These are phyloP conservation scores for Neoboletus brunneissimus DNA, from an alignment of 768 basidiomycete genomes.

Conservation along the genomic window DNA sequence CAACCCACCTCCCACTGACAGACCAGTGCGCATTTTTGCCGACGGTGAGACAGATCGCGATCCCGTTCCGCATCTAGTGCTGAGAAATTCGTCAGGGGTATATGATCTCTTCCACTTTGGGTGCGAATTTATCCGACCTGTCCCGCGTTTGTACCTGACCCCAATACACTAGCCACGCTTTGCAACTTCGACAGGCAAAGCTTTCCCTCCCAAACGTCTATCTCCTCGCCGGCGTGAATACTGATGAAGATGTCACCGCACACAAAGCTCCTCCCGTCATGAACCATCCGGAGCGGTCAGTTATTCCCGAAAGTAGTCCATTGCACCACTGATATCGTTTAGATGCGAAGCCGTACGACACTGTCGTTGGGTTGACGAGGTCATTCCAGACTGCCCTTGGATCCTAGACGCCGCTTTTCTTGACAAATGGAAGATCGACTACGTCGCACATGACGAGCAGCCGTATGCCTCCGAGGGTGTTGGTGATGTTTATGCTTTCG, in stretches of 20 bases:
- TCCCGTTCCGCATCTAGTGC: background rate
- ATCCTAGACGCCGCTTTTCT: slow-evolving; percentile 78
- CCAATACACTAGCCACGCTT: slow-evolving; percentile 66
- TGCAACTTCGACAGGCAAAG: slow-evolving; percentile 96
- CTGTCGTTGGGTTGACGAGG: slow-evolving; percentile 95
- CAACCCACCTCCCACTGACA: slow-evolving; percentile 73
- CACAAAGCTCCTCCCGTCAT: slow-evolving; percentile 86
- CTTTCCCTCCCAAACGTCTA: slow-evolving; percentile 87
- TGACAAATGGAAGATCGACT: slow-evolving; percentile 86
- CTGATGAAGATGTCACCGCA: slow-evolving; percentile 73
- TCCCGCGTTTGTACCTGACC: slow-evolving; percentile 4
- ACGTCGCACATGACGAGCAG: slow-evolving; percentile 94
- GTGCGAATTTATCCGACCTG: slow-evolving; percentile 41
- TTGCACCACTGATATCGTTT: slow-evolving; percentile 1
- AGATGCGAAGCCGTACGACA: slow-evolving; percentile 91
- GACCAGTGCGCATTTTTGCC: slow-evolving; percentile 89
- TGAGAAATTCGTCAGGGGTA: slow-evolving; percentile 55
- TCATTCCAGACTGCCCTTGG: slow-evolving; percentile 91
- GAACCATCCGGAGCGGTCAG: slow-evolving; percentile 81
- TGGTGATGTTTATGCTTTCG: slow-evolving; percentile 82
- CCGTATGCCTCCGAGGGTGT: slow-evolving; percentile 79
- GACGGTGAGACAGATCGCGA: slow-evolving; percentile 59
- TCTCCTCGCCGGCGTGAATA: slow-evolving; percentile 90
- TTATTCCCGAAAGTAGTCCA: background rate
- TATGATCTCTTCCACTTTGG: slow-evolving; percentile 98